These are phyloP conservation scores for Brasilioporus rufonigricans DNA, from an alignment of 768 basidiomycete species.

Conservation along the genomic window DNA sequence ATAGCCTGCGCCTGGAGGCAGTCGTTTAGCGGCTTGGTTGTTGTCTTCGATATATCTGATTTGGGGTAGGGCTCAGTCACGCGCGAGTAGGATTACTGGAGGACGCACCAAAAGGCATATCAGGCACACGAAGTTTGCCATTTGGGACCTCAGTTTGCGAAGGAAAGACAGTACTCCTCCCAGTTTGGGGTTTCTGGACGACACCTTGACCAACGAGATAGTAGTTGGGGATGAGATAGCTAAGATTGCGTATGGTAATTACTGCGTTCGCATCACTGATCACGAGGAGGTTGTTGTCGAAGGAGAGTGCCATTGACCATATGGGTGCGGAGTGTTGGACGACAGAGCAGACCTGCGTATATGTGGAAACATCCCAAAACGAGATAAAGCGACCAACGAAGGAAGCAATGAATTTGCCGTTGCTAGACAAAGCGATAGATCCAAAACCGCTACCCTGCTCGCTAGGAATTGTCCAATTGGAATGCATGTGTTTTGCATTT, in stretches of 20 bases:
- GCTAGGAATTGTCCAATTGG: neutral
- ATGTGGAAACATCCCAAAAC: neutral
- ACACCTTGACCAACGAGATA: neutral
- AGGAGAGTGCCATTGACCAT: constrained; percentile 1
- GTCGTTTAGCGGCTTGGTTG: neutral
- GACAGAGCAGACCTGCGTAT: neutral
- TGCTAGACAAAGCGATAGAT: neutral
- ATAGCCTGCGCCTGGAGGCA: neutral
- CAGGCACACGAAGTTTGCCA: neutral
- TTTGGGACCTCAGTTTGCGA: neutral
- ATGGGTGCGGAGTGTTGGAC: neutral
- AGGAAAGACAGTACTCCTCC: neutral
- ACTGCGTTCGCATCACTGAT: neutral
- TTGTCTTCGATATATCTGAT: neutral
- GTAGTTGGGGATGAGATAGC: neutral
- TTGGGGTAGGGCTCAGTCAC: neutral
- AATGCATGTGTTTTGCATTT: neutral
- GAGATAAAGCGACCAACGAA: neutral
- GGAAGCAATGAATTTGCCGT: neutral
- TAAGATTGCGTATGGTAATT: neutral
- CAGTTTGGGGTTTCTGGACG: neutral
- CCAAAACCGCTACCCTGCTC: neutral
- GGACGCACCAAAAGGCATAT: neutral
- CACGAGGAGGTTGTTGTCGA: constrained; percentile 1
- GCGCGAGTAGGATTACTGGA: neutral